A percentile compares a stretch with the other conserved stretches of the same genome.
Conservation (phyloP, 1,139 yeast genomes). For the Taiozyma sp. region DNA sequence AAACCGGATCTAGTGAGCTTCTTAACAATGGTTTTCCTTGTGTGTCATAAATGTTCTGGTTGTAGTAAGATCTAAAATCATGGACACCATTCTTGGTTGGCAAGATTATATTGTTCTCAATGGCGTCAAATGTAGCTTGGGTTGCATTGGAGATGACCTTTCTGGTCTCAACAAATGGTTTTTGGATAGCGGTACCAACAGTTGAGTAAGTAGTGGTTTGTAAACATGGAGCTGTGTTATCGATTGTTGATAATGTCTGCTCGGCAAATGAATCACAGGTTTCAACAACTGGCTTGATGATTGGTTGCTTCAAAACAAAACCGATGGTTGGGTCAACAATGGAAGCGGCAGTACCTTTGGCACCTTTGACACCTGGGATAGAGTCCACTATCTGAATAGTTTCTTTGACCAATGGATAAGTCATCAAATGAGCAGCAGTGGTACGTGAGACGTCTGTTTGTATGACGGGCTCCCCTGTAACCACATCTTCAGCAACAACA, state of each 20-base stretch:
- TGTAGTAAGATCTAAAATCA: constrained; percentile 38
- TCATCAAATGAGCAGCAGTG: constrained; percentile 21
- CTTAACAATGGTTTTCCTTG: constrained; percentile 60
- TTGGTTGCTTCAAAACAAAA: constrained; percentile 24
- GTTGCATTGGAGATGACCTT: constrained; percentile 27
- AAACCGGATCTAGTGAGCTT: constrained; percentile 57
- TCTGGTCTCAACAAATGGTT: constrained; percentile 26
- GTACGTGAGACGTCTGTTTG: not conserved
- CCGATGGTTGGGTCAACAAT: constrained; percentile 29
- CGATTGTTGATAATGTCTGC: constrained; percentile 28
- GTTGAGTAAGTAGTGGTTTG: constrained; percentile 30
- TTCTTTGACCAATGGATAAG: constrained; percentile 39
- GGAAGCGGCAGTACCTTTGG: constrained; percentile 41
- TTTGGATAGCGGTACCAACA: constrained; percentile 24
- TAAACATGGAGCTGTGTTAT: constrained; percentile 28
- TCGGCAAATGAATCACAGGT: constrained; percentile 31
- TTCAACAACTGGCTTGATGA: constrained; percentile 31
- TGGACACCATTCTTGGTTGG: constrained; percentile 41
- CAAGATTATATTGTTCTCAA: constrained; percentile 30
- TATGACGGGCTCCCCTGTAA: not conserved
- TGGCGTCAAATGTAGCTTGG: constrained; percentile 19
- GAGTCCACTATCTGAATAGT: constrained; percentile 32
- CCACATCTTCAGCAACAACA: not conserved
- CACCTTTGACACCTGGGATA: constrained; percentile 34
- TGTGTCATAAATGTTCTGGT: constrained; percentile 42